Percentiles rank a stretch among this genome's conserved stretches.
Evolutionary conservation across 345 rosid genomes (phyloP).

Genomic region (Salix arbutifolia): DNA sequence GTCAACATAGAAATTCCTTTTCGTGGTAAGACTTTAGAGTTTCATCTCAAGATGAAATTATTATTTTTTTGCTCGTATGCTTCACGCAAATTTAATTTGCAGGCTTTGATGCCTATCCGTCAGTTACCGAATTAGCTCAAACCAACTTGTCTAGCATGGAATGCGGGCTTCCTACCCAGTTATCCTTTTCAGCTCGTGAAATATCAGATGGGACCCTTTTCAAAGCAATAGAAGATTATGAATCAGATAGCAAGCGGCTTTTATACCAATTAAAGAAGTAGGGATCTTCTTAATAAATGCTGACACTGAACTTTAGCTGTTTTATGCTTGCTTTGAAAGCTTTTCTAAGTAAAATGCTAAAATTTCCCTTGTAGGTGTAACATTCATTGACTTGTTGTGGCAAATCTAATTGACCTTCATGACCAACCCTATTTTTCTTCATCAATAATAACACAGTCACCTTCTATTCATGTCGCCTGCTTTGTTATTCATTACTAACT

Average conservation of each 20-base stretch:
- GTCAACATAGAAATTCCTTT: slow-evolving; percentile 90
- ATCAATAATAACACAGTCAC: no score
- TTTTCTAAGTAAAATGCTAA: not conserved
- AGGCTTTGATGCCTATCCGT: slow-evolving; percentile 67
- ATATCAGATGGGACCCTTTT: slow-evolving; percentile 91
- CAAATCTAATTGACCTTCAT: no score
- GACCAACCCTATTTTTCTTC: not conserved
- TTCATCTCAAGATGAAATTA: slow-evolving; percentile 4
- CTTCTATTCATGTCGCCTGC: not conserved
- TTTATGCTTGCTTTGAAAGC: not conserved
- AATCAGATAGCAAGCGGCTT: slow-evolving; percentile 87
- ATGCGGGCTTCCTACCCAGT: slow-evolving; percentile 82
- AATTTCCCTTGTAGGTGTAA: not conserved
- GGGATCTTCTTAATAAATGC: slow-evolving; percentile 17
- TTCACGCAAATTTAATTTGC: slow-evolving; percentile 26
- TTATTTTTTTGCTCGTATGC: slow-evolving; percentile 14
- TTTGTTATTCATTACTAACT: not conserved
- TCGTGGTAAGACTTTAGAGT: slow-evolving; percentile 46
- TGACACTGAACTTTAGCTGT: not conserved
- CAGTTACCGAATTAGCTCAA: slow-evolving; percentile 50
- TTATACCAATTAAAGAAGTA: slow-evolving; percentile 75
- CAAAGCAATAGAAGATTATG: slow-evolving; percentile 91
- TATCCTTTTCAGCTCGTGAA: slow-evolving; percentile 96
- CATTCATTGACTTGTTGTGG: not conserved
- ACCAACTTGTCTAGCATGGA: slow-evolving; percentile 72